Evolutionary conservation across 2,329 filamentous ascomycete genomes (phyloP).

Genomic region (Phoma sp.): DNA sequence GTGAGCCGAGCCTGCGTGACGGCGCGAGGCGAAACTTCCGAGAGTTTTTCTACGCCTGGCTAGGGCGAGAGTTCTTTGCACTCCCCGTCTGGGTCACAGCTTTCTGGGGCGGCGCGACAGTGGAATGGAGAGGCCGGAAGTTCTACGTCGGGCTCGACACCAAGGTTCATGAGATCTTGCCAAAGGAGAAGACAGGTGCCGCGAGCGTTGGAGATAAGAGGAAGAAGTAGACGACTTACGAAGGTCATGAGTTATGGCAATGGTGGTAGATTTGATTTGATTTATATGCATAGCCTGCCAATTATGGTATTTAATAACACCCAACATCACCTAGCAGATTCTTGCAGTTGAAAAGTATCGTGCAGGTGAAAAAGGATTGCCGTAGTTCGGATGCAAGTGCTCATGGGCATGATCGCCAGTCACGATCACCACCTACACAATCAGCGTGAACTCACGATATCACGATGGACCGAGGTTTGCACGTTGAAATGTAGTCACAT

Average conservation of each 20-base stretch:
- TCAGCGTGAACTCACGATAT: no score
- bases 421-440: no score
- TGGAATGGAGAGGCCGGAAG: slow-evolving; percentile 83
- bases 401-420: no score
- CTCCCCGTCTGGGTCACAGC: slow-evolving; percentile 91
- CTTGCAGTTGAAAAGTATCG: no score
- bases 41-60: slow-evolving; percentile 83
- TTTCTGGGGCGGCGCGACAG: slow-evolving; percentile 84
- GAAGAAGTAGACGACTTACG: neutral
- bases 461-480: no score
- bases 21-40: slow-evolving; percentile 63
- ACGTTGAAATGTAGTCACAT: no score
- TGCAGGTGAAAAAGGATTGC: no score
- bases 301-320: no score
- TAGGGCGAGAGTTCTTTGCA: slow-evolving; percentile 81
- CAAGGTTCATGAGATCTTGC: slow-evolving; percentile 70
- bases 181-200: slow-evolving; percentile 14
- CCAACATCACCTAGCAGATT: no score
- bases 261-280: neutral
- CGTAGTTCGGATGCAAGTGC: no score
- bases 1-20: slow-evolving; percentile 28
- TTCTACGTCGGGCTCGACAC: slow-evolving; percentile 88
- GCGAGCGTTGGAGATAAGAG: neutral
- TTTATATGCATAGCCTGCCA: neutral
- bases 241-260: neutral